Conservation (phyloP, 116 monocot genomes). For the Trichopus zeylanicus region DNA sequence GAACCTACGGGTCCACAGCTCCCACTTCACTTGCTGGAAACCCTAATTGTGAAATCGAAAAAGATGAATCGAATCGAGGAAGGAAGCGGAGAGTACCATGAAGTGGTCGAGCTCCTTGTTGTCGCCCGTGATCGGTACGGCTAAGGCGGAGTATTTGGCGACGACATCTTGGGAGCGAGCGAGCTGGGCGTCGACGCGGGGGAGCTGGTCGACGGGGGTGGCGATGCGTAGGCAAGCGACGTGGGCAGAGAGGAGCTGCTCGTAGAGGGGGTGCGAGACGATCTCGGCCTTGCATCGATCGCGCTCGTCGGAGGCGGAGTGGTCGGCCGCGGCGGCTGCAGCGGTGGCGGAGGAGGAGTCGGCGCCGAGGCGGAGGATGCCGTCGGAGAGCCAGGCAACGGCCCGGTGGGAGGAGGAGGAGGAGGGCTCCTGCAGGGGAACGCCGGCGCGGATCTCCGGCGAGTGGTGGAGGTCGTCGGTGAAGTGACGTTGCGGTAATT, state of each 20-base stretch:
- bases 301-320: constrained; percentile 17
- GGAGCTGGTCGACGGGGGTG: constrained; percentile 88
- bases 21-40: not conserved
- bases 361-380: constrained; percentile 37
- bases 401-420: not conserved
- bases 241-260: constrained; percentile 90
- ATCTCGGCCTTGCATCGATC: constrained; percentile 79
- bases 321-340: constrained; percentile 17
- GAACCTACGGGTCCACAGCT: no score
- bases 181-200: constrained; percentile 79
- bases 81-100: constrained; percentile 49
- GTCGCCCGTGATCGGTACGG: constrained; percentile 29
- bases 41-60: not conserved
- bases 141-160: constrained; percentile 58
- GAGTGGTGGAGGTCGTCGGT: constrained; percentile 28
- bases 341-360: constrained; percentile 57
- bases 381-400: constrained; percentile 54
- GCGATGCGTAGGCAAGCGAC: constrained; percentile 84
- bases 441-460: constrained; percentile 9
- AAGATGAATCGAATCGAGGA: not conserved
- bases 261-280: constrained; percentile 73
- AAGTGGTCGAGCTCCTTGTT: constrained; percentile 79
- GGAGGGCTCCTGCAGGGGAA: not conserved
- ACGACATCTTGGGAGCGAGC: constrained; percentile 68
- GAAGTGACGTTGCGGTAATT: constrained; percentile 30